These are phyloP conservation scores for Fusarium sp. DNA, from an alignment of 2,329 filamentous ascomycete species.

Conservation along the genomic window DNA sequence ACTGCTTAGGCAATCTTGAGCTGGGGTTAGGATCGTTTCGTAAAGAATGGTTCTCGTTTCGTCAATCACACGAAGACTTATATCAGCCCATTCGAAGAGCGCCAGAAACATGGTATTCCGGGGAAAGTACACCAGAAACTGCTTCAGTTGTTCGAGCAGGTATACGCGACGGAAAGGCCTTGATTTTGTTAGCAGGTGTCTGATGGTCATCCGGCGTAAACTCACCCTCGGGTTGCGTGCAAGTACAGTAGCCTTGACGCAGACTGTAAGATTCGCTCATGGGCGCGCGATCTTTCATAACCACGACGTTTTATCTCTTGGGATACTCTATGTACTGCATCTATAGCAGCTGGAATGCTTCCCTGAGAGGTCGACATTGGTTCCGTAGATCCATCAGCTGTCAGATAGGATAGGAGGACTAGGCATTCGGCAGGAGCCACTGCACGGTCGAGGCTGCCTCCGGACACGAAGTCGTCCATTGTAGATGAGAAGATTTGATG, in stretches of 20 bases:
- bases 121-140: constrained; percentile 75
- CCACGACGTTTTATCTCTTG: constrained; percentile 57
- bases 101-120: constrained; percentile 81
- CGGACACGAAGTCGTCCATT: constrained; percentile 68
- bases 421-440: constrained; percentile 70
- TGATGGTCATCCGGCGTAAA: background rate
- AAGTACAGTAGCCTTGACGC: constrained; percentile 74
- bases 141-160: constrained; percentile 71
- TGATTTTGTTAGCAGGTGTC: constrained; percentile 34
- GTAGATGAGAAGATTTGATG: constrained; percentile 65
- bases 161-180: constrained; percentile 76
- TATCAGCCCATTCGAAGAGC: constrained; percentile 80
- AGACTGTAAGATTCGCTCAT: constrained; percentile 77
- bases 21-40: constrained; percentile 60
- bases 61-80: constrained; percentile 78
- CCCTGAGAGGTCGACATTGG: constrained; percentile 64
- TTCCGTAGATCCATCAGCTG: constrained; percentile 56
- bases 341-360: constrained; percentile 65
- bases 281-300: constrained; percentile 52
- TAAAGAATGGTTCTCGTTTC: constrained; percentile 77
- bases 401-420: constrained; percentile 76
- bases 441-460: constrained; percentile 62
- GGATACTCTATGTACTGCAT: constrained; percentile 57
- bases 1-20: constrained; percentile 58
- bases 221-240: constrained; percentile 71